These are phyloP conservation scores for Lachnellula subtilissima DNA, from an alignment of 2,329 filamentous ascomycete species.

Conservation along the genomic window DNA sequence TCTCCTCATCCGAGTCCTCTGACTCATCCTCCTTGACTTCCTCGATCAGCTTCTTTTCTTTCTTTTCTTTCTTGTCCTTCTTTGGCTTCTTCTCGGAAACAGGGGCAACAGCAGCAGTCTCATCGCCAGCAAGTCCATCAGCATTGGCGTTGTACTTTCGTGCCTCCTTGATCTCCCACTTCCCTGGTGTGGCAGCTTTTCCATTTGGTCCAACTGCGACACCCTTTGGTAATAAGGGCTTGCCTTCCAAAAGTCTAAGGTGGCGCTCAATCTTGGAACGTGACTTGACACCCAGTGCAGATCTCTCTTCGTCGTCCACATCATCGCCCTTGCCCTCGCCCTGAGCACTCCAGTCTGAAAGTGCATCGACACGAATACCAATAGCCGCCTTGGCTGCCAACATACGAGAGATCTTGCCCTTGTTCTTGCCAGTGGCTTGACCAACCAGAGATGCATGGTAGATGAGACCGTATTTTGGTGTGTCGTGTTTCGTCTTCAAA, in stretches of 20 bases:
- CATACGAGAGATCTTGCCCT: slow-evolving; percentile 98
- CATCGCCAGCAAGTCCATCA: slow-evolving; percentile 72
- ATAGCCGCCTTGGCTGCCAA: slow-evolving; percentile 90
- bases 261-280: slow-evolving; percentile 71
- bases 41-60: slow-evolving; percentile 29
- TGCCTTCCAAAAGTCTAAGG: slow-evolving; percentile 78
- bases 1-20: slow-evolving; percentile 22
- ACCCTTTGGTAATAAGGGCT: slow-evolving; percentile 75
- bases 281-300: slow-evolving; percentile 69
- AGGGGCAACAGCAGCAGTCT: slow-evolving; percentile 49
- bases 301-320: slow-evolving; percentile 83
- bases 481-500: slow-evolving; percentile 98
- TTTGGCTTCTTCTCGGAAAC: slow-evolving; percentile 42
- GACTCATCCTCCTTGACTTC: slow-evolving; percentile 25
- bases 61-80: slow-evolving; percentile 47
- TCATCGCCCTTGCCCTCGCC: slow-evolving; percentile 58
- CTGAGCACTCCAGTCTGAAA: slow-evolving; percentile 69
- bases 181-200: slow-evolving; percentile 58
- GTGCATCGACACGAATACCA: slow-evolving; percentile 86
- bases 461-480: slow-evolving; percentile 94
- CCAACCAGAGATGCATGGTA: slow-evolving; percentile 92
- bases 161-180: slow-evolving; percentile 89
- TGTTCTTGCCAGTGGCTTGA: slow-evolving; percentile 96
- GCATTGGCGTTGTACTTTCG: slow-evolving; percentile 93
- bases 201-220: slow-evolving; percentile 71